phyloP scores from a whole-genome alignment of 148 eudicot genomes.

The Rhododendron molle region DNA sequence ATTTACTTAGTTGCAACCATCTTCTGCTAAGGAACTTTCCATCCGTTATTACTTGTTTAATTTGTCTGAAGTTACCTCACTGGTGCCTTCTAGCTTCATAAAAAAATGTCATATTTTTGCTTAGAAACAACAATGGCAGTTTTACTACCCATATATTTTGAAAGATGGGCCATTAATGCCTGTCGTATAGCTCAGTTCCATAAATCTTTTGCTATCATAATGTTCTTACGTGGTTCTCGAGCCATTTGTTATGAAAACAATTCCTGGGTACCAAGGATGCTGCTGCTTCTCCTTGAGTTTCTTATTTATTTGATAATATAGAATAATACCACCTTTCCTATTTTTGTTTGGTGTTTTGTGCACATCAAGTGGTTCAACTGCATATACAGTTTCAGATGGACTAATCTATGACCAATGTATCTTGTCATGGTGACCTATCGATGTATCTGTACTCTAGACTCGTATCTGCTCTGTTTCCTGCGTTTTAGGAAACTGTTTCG shows the following conservation, averaged over 20 bases:
- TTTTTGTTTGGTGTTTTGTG: background rate
- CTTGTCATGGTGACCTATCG: background rate
- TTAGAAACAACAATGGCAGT: background rate
- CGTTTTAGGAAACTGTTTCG: background rate
- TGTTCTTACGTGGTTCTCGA: background rate
- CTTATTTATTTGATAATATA: background rate
- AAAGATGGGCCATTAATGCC: background rate
- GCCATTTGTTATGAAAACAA: background rate
- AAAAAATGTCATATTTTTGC: background rate
- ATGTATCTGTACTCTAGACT: background rate
- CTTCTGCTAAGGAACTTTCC: background rate
- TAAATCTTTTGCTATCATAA: background rate
- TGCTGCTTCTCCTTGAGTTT: background rate
- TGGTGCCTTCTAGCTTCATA: background rate
- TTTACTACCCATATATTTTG: background rate
- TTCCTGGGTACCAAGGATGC: background rate
- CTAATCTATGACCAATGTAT: background rate
- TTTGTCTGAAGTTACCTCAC: background rate
- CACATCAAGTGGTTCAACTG: background rate
- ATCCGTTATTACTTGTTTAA: background rate
- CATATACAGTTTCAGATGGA: background rate
- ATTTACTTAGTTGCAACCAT: background rate
- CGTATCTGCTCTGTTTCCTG: background rate
- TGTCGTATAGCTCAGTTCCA: background rate
- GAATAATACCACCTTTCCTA: background rate